Evolutionary conservation across 768 basidiomycete species (phyloP), one percentile per base, ranked within the genome.

Genomic region (Termitomyces sp.): DNA sequence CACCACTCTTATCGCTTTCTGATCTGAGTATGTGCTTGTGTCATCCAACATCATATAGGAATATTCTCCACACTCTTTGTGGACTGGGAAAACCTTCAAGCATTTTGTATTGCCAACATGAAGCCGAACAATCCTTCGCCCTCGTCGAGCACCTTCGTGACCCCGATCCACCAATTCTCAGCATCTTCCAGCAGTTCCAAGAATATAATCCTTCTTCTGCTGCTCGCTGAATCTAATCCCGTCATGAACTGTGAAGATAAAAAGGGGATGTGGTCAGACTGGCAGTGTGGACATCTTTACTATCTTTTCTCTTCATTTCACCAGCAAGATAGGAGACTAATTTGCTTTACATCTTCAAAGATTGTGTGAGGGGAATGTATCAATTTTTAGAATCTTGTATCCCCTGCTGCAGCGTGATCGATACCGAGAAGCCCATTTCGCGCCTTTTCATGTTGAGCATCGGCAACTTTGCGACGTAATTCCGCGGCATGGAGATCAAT

Each of bases 401-500:
- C 50, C 26, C 18, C 18, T 44, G 43, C 24, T n/a, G 56, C 36
- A 7, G 59, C 55, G 53, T 68, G 68, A 43, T 85, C 84, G 57
- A 86, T 80, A 8, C 87, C 88, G 53, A 88, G 72, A 56, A 72
- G 67, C n/a, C 88, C 88, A 39, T 70, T 71, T 22, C 79, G 76
- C 56, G 87, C 87, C 68, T 79, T 80, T 67, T 87, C 84, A 57
- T 86, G 69, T 61, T 86, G 86, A 61, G 63, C 62, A 55, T 82
- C 81, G 24, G 86, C 82, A 20, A 83, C 73, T 61, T 74, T 79
- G 54, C 86, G 79, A 53, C 86, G 78, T 53, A 72, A 72, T 72
- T 84, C 82, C 18, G 83, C 83, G 39, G 78, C 78, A 55, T 77
- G 77, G 56, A 88, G 67, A 58, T 91, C 88, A 37, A 88, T 72